phyloP scores from a whole-genome alignment of 768 basidiomycete genomes.

The Pleurotus citrinopileatus region DNA sequence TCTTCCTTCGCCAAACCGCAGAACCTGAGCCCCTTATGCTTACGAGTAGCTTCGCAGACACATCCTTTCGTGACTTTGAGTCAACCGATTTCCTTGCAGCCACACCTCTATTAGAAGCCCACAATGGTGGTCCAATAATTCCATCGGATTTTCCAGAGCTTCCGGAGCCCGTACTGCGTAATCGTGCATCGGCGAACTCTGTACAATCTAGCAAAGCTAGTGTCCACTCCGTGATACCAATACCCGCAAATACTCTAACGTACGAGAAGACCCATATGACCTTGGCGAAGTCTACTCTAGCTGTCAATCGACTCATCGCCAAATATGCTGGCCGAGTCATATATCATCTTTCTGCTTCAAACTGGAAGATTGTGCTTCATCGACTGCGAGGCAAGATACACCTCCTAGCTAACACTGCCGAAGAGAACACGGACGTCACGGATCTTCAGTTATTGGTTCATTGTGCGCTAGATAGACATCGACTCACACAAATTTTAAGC shows the following conservation, averaged over 20 bases:
- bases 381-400: slow-evolving; percentile 71
- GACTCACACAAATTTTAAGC: slow-evolving; percentile 70
- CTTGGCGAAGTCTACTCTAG: slow-evolving; percentile 48
- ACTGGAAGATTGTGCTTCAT: slow-evolving; percentile 77
- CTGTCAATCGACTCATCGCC: slow-evolving; percentile 61
- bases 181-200: slow-evolving; percentile 40
- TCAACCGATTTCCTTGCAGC: slow-evolving; percentile 30
- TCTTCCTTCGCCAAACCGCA: slow-evolving; percentile 75
- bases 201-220: slow-evolving; percentile 33
- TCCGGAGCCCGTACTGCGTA: slow-evolving; percentile 26
- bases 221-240: slow-evolving; percentile 37
- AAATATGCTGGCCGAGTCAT: slow-evolving; percentile 78
- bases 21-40: slow-evolving; percentile 54
- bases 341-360: slow-evolving; percentile 83
- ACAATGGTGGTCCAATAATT: slow-evolving; percentile 13
- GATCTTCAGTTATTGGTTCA: slow-evolving; percentile 81
- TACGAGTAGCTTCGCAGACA: slow-evolving; percentile 57
- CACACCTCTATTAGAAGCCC: slow-evolving; percentile 13
- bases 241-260: slow-evolving; percentile 32
- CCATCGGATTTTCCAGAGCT: slow-evolving; percentile 11
- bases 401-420: slow-evolving; percentile 46
- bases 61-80: slow-evolving; percentile 72
- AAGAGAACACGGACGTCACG: slow-evolving; percentile 53
- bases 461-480: slow-evolving; percentile 65
- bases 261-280: slow-evolving; percentile 68